Evolutionary conservation across 139 green algal genomes (phyloP).

Genomic region (Chlamydomonas asymmetrica): DNA sequence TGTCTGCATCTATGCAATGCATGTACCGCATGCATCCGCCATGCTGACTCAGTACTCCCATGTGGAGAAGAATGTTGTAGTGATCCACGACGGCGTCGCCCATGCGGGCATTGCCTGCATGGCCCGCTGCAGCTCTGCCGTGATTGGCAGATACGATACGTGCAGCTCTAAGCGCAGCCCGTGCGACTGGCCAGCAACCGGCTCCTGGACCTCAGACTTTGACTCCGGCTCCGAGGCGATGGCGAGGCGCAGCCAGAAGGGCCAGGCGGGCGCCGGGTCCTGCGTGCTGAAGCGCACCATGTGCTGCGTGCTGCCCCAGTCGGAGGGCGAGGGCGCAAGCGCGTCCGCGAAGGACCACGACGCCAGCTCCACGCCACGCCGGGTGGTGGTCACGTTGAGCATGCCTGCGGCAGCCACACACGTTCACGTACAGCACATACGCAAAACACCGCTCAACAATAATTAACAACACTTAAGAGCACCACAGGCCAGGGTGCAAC

Average conservation of each 20-base stretch:
- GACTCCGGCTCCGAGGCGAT: too few species aligned
- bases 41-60: too few species aligned
- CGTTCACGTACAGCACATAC: background rate
- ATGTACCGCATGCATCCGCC: too few species aligned
- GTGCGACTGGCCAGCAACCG: too few species aligned
- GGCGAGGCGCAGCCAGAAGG: conserved; percentile 12
- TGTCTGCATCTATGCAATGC: too few species aligned
- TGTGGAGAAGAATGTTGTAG: too few species aligned
- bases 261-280: conserved; percentile 6
- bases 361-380: background rate
- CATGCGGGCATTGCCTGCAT: too few species aligned
- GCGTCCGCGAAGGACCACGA: conserved; percentile 2
- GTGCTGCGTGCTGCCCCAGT: background rate
- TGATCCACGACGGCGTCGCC: too few species aligned
- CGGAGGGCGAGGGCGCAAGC: background rate
- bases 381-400: conserved; percentile 15
- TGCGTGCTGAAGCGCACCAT: conserved; percentile 25
- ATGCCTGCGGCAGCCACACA: conserved; percentile 15
- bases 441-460: background rate
- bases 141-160: too few species aligned
- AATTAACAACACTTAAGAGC: background rate
- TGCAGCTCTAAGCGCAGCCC: too few species aligned
- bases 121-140: too few species aligned
- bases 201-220: too few species aligned
- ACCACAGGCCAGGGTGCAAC: background rate